A percentile compares a stretch with the other conserved stretches of the same genome.
Conservation (phyloP, 2,329 filamentous ascomycete genomes). For the Pochonia chlamydosporia region DNA sequence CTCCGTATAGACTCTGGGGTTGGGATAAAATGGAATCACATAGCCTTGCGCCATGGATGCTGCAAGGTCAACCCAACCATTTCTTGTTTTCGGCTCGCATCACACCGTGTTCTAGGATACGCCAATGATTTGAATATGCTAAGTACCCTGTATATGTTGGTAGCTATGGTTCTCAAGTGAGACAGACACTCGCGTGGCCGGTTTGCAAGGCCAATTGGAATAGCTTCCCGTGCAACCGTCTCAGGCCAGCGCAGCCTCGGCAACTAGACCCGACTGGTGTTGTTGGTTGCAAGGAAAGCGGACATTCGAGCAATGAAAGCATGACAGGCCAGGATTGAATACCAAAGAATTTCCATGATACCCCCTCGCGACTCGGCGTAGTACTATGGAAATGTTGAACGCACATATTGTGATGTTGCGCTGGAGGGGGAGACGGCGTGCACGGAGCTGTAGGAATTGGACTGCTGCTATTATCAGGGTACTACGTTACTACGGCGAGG, state of each 20-base stretch:
- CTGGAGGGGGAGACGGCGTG: too few species aligned
- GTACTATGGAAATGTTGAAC: too few species aligned
- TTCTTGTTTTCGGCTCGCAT: background rate
- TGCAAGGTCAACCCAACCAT: background rate
- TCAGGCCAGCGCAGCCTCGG: background rate
- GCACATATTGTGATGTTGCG: too few species aligned
- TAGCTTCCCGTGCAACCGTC: too few species aligned
- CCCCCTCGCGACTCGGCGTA: too few species aligned
- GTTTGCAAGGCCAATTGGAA: background rate
- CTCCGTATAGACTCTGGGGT: background rate
- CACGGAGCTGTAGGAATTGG: too few species aligned
- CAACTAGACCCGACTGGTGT: background rate
- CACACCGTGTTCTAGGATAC: background rate
- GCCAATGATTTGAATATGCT: background rate
- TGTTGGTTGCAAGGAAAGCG: slow-evolving; percentile 8
- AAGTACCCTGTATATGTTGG: too few species aligned
- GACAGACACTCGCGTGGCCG: too few species aligned
- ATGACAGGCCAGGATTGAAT: slow-evolving; percentile 18
- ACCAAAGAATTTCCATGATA: background rate
- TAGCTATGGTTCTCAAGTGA: too few species aligned
- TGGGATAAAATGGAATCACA: background rate
- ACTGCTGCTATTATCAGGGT: too few species aligned
- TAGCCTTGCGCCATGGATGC: background rate
- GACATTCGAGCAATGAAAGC: slow-evolving; percentile 15
- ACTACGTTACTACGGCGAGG: too few species aligned